Evolutionary conservation across 768 basidiomycete species (phyloP).

Genomic region (Boletales sp.): DNA sequence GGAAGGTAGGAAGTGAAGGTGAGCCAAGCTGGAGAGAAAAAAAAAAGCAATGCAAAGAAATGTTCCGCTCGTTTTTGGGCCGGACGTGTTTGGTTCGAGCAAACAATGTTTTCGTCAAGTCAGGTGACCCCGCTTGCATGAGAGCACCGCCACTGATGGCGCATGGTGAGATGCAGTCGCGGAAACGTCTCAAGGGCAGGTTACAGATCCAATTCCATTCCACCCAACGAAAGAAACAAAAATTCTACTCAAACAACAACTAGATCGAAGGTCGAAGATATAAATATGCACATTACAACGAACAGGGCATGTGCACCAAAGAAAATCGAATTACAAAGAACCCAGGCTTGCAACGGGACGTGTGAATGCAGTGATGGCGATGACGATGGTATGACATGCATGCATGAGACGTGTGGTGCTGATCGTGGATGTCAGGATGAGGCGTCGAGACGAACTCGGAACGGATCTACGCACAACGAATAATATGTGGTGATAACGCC

Average conservation of each 20-base stretch:
- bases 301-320: conserved; percentile 9
- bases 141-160: too few species aligned
- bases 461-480: conserved; percentile 20
- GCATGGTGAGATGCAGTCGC: background rate
- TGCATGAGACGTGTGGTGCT: conserved; percentile 9
- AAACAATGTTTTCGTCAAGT: conserved; percentile 21
- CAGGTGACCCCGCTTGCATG: too few species aligned
- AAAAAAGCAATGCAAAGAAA: conserved; percentile 8
- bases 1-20: conserved; percentile 12
- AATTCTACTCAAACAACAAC: conserved; percentile 21
- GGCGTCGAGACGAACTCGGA: background rate
- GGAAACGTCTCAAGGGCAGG: background rate
- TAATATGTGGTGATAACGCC: conserved; percentile 7
- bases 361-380: conserved; percentile 4
- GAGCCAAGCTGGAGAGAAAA: conserved; percentile 22
- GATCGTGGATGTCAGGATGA: conserved; percentile 7
- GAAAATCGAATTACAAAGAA: conserved; percentile 2
- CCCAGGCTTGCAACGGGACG: background rate
- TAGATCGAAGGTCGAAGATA: conserved; percentile 22
- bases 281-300: conserved; percentile 14
- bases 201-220: background rate
- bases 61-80: conserved; percentile 17
- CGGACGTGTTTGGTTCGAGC: conserved; percentile 22
- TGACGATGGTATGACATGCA: conserved; percentile 2
- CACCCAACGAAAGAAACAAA: background rate